phyloP scores from a whole-genome alignment of 495 filamentous ascomycete species.

The Podospora pseudoanserina region DNA sequence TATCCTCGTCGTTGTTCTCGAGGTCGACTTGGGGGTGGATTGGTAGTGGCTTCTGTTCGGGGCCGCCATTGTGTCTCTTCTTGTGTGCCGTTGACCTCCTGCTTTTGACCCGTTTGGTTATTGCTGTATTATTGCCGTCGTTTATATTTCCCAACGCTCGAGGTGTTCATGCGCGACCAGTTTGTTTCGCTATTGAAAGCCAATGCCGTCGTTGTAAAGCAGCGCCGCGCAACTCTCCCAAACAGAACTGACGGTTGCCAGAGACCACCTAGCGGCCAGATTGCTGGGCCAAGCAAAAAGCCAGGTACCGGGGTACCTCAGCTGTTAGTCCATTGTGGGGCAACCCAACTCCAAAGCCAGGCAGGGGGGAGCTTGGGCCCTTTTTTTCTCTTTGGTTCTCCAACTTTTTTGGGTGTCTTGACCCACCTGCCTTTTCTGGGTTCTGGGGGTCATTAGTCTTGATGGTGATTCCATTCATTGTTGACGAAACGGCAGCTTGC shows the following conservation, averaged over 20 bases:
- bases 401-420: neutral
- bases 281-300: neutral
- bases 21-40: slow-evolving; percentile 69
- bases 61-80: slow-evolving; percentile 28
- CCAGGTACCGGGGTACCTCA: neutral
- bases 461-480: neutral
- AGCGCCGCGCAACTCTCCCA: slow-evolving; percentile 5
- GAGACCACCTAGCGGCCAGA: neutral
- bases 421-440: neutral
- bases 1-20: slow-evolving; percentile 51
- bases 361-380: neutral
- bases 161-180: neutral
- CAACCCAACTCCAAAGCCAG: neutral
- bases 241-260: slow-evolving; percentile 14
- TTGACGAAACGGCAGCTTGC: neutral
- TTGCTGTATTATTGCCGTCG: neutral
- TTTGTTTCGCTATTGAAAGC: too few species aligned
- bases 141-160: neutral
- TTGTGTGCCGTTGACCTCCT: neutral
- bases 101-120: neutral
- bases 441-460: too few species aligned
- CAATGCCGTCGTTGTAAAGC: neutral
- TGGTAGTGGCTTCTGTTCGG: slow-evolving; percentile 49
- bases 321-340: neutral
- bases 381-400: neutral